Base-by-base conservation (phyloP, 495 filamentous ascomycete genomes). In the Pseudevernia furfuracea region DNA sequence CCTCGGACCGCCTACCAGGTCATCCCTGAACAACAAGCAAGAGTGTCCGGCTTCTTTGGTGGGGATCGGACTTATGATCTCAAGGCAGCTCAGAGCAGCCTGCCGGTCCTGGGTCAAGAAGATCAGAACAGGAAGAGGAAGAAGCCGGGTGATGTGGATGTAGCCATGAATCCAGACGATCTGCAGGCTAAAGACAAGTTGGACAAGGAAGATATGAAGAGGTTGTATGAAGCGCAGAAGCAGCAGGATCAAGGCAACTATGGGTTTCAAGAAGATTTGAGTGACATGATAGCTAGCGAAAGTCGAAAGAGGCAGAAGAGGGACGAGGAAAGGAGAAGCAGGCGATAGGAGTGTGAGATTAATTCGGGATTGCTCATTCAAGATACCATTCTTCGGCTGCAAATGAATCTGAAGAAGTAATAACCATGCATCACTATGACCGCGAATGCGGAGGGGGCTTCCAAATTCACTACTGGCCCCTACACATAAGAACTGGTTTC, bases 281-380 rank as follows among this genome's bases (percentile, higher is more conserved):
- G 87, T 72, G 89, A 96, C 71, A 96, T 98, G 93, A 96, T 97
- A 80, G 92, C 91, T 39, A 86, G 88, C 67, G 94, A 97, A 76
- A 92, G 87, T 72, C 83, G 90, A 62, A 97, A 97, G 78, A 80
- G 91, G 74, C 80, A 89, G 72, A 92, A 90, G 80, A 81, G 86
- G 67, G 92, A 97, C 66, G 89, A 92, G 74, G 89, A 95, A 74
- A 84, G 81, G 73, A 78, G 81, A 60, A 78, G 76, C 25, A 81
- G 77, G 71, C 75, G 79, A 46, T 82, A 71, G 62, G 36, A 39
- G 25, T 37, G 15, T 46, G 58, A 52, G 62, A 49, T 58, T 36
- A 36, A 59, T 38, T 49, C 38, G 28, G 34, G 36, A 28, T 44
- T 59, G n/a, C 57, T 39, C 56, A 43, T 59, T 43, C 62, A 64